Evolutionary conservation across 257 asterid species (phyloP).

Genomic region (Scutellaria baicalensis): DNA sequence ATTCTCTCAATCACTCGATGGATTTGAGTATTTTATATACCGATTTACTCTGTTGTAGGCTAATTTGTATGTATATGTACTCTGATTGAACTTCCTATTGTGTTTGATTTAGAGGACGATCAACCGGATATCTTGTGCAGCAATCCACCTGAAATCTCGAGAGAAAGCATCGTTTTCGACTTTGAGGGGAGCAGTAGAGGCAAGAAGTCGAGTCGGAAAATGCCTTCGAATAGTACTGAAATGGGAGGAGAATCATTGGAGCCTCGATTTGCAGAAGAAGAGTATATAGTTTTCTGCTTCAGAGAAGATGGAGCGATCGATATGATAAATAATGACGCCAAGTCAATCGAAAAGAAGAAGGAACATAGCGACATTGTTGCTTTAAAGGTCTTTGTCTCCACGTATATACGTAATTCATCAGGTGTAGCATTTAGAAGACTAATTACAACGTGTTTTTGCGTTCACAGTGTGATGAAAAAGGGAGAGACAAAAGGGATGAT

Average conservation of each 20-base stretch:
- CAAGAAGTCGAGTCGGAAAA: neutral
- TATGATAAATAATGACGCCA: constrained; percentile 39
- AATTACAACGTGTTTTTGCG: too few relatives aligned
- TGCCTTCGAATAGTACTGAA: neutral
- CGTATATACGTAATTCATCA: too few relatives aligned
- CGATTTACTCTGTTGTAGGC: neutral
- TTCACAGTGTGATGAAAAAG: constrained; percentile 31
- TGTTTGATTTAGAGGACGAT: constrained; percentile 13
- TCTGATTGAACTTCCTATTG: neutral
- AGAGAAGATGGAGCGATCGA: constrained; percentile 58
- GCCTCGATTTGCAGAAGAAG: constrained; percentile 50
- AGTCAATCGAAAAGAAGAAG: constrained; percentile 1
- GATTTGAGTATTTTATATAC: neutral
- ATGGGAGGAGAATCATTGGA: constrained; percentile 8
- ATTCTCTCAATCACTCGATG: neutral
- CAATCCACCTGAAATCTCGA: constrained; percentile 6
- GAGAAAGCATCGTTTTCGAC: neutral
- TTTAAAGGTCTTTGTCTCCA: neutral
- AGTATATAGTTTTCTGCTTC: constrained; percentile 67
- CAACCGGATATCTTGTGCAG: constrained; percentile 3
- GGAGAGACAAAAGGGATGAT: constrained; percentile 9
- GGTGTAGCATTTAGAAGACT: too few relatives aligned
- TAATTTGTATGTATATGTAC: neutral
- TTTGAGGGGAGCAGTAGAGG: neutral
- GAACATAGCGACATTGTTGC: neutral